Percentiles rank a stretch among this genome's conserved stretches.
These are phyloP conservation scores for Brassica cretica DNA, from an alignment of 345 rosid genomes.

Conservation along the genomic window DNA sequence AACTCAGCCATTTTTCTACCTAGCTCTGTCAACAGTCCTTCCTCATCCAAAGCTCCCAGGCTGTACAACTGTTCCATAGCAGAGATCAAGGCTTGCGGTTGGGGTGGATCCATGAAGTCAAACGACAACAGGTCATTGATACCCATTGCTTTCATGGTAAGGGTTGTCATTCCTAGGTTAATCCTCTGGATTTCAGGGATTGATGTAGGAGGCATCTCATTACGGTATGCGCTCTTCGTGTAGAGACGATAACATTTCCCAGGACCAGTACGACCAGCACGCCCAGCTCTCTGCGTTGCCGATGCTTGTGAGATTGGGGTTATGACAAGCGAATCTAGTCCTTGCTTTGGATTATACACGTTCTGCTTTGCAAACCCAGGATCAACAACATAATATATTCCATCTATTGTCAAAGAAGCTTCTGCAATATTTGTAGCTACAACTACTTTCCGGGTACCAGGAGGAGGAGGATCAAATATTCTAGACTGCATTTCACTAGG, in stretches of 20 bases:
- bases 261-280: slow-evolving; percentile 89
- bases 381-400: slow-evolving; percentile 76
- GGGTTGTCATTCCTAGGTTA: slow-evolving; percentile 65
- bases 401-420: slow-evolving; percentile 78
- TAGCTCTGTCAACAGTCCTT: slow-evolving; percentile 79
- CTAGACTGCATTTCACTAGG: slow-evolving; percentile 91
- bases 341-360: slow-evolving; percentile 78
- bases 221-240: slow-evolving; percentile 71
- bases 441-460: slow-evolving; percentile 79
- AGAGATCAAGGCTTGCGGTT: slow-evolving; percentile 72
- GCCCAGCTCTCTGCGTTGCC: slow-evolving; percentile 81
- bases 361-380: slow-evolving; percentile 85
- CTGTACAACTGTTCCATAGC: slow-evolving; percentile 88
- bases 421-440: slow-evolving; percentile 88
- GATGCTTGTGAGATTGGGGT: slow-evolving; percentile 92
- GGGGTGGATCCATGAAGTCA: slow-evolving; percentile 48
- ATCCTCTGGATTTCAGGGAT: slow-evolving; percentile 89
- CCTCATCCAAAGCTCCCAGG: slow-evolving; percentile 86
- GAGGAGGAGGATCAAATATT: slow-evolving; percentile 80
- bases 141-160: slow-evolving; percentile 92
- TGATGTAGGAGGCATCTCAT: slow-evolving; percentile 62
- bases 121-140: slow-evolving; percentile 59
- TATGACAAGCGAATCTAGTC: slow-evolving; percentile 70
- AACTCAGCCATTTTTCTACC: slow-evolving; percentile 98
- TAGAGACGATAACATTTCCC: slow-evolving; percentile 81